Conservation (phyloP, 148 eudicot species). For the Selenicereus undatus region DNA sequence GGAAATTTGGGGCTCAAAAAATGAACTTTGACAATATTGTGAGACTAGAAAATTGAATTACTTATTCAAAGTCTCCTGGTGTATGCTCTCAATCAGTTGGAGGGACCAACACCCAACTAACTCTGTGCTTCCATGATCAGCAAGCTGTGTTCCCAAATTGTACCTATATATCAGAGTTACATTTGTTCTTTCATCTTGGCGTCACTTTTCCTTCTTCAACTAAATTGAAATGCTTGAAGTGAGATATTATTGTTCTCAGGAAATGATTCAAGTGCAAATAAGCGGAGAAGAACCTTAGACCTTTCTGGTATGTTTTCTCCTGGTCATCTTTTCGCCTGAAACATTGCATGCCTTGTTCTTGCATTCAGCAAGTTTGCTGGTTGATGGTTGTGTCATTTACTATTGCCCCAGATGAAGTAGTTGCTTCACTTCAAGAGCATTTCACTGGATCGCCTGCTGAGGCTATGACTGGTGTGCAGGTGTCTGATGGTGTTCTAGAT, state of each 20-base stretch:
- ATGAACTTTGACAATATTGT: too few relatives aligned
- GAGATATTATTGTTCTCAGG: slow-evolving; percentile 11
- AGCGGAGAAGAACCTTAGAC: slow-evolving; percentile 24
- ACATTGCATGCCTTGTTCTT: not conserved
- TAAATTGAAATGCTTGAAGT: not conserved
- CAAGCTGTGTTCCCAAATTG: not conserved
- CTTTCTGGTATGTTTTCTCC: slow-evolving; percentile 25
- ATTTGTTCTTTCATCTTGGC: not conserved
- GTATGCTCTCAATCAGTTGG: not conserved
- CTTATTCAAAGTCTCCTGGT: slow-evolving; percentile 6
- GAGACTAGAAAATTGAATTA: not conserved
- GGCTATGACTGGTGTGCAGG: not conserved
- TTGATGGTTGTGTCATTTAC: not conserved
- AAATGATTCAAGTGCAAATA: slow-evolving; percentile 9
- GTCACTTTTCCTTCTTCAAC: not conserved
- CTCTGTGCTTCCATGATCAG: not conserved
- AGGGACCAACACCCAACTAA: not conserved
- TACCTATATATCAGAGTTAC: not conserved
- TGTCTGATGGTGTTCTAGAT: slow-evolving; percentile 20
- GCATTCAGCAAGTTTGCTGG: not conserved
- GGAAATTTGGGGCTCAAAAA: too few relatives aligned
- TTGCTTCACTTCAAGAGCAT: slow-evolving; percentile 9
- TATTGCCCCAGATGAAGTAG: not conserved
- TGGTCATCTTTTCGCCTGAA: not conserved
- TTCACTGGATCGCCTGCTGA: slow-evolving; percentile 14